Evolutionary conservation across 257 asterid genomes (phyloP).

Genomic region (Primulina eburnea): DNA sequence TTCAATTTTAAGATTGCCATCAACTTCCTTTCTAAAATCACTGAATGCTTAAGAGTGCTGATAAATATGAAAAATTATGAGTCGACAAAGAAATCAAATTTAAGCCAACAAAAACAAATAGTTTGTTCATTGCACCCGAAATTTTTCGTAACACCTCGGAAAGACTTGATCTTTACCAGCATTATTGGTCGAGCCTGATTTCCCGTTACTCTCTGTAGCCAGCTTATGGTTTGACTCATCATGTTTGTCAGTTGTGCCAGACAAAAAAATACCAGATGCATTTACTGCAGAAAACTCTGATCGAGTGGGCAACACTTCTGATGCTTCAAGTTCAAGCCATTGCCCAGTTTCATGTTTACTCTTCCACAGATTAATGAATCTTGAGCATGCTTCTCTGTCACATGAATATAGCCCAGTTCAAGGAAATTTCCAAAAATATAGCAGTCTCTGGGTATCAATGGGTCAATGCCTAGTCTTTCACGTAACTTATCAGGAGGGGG

Average conservation of each 20-base stretch:
- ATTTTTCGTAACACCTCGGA: not conserved
- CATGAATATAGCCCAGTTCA: slow-evolving; percentile 16
- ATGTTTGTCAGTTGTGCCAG: slow-evolving; percentile 46
- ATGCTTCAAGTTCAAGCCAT: slow-evolving; percentile 86
- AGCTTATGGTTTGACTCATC: slow-evolving; percentile 46
- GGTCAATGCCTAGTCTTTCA: slow-evolving; percentile 1
- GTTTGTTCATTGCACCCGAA: not conserved
- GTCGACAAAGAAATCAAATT: slow-evolving; percentile 15
- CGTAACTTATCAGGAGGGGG: slow-evolving; percentile 16
- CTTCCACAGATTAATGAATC: slow-evolving; percentile 78
- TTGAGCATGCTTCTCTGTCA: slow-evolving; percentile 87
- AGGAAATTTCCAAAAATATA: slow-evolving; percentile 12
- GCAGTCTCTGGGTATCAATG: not conserved
- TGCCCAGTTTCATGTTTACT: slow-evolving; percentile 88
- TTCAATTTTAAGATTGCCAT: not conserved
- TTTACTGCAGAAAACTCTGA: slow-evolving; percentile 53
- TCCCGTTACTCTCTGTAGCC: slow-evolving; percentile 48
- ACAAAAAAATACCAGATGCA: slow-evolving; percentile 59
- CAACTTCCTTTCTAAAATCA: not conserved
- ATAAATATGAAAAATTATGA: not conserved
- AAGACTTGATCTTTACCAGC: slow-evolving; percentile 45
- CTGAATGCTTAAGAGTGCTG: not conserved
- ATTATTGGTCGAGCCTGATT: slow-evolving; percentile 35
- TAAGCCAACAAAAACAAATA: not conserved
- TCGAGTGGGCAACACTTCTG: slow-evolving; percentile 50